Conservation (phyloP, 345 rosid genomes). For the Cardiospermum halicacabum region DNA sequence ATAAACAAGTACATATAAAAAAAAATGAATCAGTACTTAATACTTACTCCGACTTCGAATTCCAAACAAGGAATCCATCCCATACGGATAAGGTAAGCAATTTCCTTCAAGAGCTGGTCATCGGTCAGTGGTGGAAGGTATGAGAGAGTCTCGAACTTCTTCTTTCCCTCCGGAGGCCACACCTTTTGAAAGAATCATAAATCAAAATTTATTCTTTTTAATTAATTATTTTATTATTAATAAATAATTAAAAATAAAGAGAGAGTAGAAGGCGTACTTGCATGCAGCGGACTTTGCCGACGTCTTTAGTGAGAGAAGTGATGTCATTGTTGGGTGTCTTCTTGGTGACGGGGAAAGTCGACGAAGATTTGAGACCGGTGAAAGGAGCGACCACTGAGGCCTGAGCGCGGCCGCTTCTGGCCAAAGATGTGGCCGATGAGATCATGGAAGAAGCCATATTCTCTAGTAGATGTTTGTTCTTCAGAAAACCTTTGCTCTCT, state of each 20-base stretch:
- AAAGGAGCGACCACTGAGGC: constrained; percentile 52
- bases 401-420: constrained; percentile 42
- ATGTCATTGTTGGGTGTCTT: constrained; percentile 34
- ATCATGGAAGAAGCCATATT: constrained; percentile 62
- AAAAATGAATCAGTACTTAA: neutral
- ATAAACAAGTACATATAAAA: too few species aligned
- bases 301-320: constrained; percentile 45
- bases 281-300: constrained; percentile 49
- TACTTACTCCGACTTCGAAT: constrained; percentile 42
- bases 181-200: constrained; percentile 22
- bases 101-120: constrained; percentile 30
- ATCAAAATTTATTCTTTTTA: too few species aligned
- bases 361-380: constrained; percentile 39
- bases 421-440: constrained; percentile 43
- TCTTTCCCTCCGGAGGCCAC: constrained; percentile 41
- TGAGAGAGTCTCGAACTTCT: constrained; percentile 48
- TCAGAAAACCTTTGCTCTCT: neutral
- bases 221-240: too few species aligned
- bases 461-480: constrained; percentile 6
- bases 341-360: constrained; percentile 41
- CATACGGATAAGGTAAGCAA: constrained; percentile 48
- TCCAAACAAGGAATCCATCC: constrained; percentile 74
- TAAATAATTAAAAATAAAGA: too few species aligned
- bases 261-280: constrained; percentile 17
- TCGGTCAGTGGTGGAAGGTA: constrained; percentile 32